A percentile compares a stretch with the other conserved stretches of the same genome.
Evolutionary conservation across 768 basidiomycete genomes (phyloP).

Genomic region (Tricholoma terreum): DNA sequence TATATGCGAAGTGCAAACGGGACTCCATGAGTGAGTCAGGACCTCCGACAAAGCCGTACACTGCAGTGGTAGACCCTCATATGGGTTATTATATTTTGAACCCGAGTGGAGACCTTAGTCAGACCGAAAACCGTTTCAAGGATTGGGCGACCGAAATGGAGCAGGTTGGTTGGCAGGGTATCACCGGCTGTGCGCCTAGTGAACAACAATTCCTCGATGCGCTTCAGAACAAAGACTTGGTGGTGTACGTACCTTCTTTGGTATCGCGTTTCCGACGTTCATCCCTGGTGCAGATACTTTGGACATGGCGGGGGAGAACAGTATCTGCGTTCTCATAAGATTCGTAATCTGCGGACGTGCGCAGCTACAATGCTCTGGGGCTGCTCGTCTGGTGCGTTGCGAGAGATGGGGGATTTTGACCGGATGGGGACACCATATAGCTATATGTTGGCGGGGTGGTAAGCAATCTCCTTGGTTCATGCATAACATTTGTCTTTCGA

Average conservation of each 20-base stretch:
- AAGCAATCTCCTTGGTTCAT: constrained; percentile 26
- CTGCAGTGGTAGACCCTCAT: constrained; percentile 56
- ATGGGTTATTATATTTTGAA: constrained; percentile 86
- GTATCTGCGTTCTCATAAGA: constrained; percentile 83
- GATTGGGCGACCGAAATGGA: constrained; percentile 77
- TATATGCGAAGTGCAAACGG: constrained; percentile 49
- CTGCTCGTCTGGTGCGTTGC: constrained; percentile 88
- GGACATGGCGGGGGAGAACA: constrained; percentile 97
- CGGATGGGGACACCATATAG: constrained; percentile 87
- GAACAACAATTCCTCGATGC: constrained; percentile 83
- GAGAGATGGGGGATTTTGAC: constrained; percentile 94
- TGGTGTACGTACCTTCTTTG: constrained; percentile 67
- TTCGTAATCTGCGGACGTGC: constrained; percentile 78
- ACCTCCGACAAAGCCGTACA: constrained; percentile 31
- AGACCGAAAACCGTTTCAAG: constrained; percentile 80
- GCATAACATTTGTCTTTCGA: not conserved
- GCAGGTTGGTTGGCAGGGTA: constrained; percentile 77
- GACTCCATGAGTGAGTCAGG: constrained; percentile 13
- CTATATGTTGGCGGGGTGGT: constrained; percentile 99
- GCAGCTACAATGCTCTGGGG: constrained; percentile 98
- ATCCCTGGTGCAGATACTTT: constrained; percentile 67
- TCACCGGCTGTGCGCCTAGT: constrained; percentile 70
- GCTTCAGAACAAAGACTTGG: constrained; percentile 70
- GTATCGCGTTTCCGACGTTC: not conserved
- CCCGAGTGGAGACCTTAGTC: constrained; percentile 84